phyloP scores from a whole-genome alignment of 2,329 filamentous ascomycete species.

The Monascus ruber region DNA sequence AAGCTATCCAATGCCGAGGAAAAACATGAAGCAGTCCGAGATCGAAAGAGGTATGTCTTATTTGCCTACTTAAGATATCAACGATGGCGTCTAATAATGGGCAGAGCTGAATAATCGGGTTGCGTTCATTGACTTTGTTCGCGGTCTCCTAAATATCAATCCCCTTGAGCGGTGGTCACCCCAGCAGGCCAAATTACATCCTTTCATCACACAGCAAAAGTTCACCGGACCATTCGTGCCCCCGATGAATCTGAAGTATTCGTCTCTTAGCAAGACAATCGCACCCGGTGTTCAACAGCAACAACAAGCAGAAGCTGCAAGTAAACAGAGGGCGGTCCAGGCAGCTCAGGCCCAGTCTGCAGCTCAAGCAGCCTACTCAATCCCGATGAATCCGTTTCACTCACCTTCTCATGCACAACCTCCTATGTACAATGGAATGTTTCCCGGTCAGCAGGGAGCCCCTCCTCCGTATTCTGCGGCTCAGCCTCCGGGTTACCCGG shows the following conservation, averaged over 20 bases:
- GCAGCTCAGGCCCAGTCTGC: slow-evolving; percentile 54
- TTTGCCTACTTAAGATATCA: slow-evolving; percentile 6
- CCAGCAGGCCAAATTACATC: slow-evolving; percentile 91
- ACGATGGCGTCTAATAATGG: slow-evolving; percentile 5
- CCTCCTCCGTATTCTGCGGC: slow-evolving; percentile 65
- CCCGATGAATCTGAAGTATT: slow-evolving; percentile 89
- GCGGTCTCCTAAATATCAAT: slow-evolving; percentile 85
- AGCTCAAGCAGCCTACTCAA: slow-evolving; percentile 56
- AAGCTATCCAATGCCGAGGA: slow-evolving; percentile 93
- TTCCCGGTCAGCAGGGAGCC: slow-evolving; percentile 53
- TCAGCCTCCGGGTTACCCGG: slow-evolving; percentile 59
- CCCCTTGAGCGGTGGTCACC: slow-evolving; percentile 95
- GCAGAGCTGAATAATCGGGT: slow-evolving; percentile 96
- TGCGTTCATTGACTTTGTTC: slow-evolving; percentile 96
- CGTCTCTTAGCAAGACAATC: slow-evolving; percentile 72
- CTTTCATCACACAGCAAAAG: slow-evolving; percentile 97
- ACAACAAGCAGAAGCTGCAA: slow-evolving; percentile 84
- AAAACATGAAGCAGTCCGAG: slow-evolving; percentile 98
- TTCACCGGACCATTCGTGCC: slow-evolving; percentile 93
- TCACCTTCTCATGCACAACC: slow-evolving; percentile 36
- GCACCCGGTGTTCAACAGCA: slow-evolving; percentile 92
- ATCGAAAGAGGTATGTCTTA: slow-evolving; percentile 72
- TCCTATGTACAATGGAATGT: slow-evolving; percentile 72
- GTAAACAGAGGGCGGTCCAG: slow-evolving; percentile 69
- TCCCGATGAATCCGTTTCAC: slow-evolving; percentile 48